Evolutionary conservation across 768 basidiomycete genomes (phyloP), one percentile per base, ranked within the genome.

Genomic region (Lepiota brunneoincarnata): DNA sequence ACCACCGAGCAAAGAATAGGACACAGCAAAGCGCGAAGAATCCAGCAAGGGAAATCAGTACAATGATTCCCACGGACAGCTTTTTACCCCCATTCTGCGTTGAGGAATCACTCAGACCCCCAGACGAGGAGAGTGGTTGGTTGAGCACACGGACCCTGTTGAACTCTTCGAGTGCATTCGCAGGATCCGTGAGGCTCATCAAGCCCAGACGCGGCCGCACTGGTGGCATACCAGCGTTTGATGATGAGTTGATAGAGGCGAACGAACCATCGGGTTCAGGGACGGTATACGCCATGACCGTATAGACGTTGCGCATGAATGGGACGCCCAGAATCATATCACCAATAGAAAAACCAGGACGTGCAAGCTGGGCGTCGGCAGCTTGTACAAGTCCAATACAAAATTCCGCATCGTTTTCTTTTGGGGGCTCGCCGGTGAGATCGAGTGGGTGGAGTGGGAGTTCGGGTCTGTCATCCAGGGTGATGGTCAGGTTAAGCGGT

Each of bases 281-380:
- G 0, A 61, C 55, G 42, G 78, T 73, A 64, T 86, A 89, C 0
- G 84, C 84, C 78, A 91, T 79, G 58, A 93, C 88, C 11, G 81
- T 85, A 63, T 93, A 92, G 3, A 82, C 77, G 61, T 84, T 91
- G 10, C 87, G 77, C 61, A 92, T 70, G 64, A 92, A 92, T 0
- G 89, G 83, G 0, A 89, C 86, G 37, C 89, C 90, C 36, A 92
- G 82, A 54, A 92, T 74, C 70, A 92, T 84, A 65, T 91, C 89
- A 0, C 80, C 83, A 15, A 81, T 69, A 12, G 56, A 60, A 3
- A 71, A 66, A 14, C 59, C 53, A 0, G 74, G 59, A 2, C 61
- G 63, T 10, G 67, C 59, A 41, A 88, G 75, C 12, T 68, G 59
- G 9, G 67, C 56, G 38, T 79, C 76, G 14, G 75, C 77, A 21